Evolutionary conservation across 2,329 filamentous ascomycete species (phyloP), one percentile per base, ranked within the genome.

Genomic region (Fusarium setosum): DNA sequence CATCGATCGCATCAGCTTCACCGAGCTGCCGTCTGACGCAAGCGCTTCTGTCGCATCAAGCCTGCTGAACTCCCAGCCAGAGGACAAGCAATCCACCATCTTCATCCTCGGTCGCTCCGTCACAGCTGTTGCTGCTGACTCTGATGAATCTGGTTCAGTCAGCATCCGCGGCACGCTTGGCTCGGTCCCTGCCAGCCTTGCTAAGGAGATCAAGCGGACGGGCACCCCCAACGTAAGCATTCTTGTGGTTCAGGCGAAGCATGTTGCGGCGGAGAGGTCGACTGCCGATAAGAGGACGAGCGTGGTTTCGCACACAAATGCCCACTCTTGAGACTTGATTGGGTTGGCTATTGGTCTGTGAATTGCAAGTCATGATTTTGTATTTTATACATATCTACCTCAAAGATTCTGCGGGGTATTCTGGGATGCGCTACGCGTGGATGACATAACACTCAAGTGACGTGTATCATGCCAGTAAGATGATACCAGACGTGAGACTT

Each of bases 11-110:
- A 29, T 67, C 35, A 45, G 18, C 7, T 64, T 66, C 6, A 44
- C 56, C 11, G 61, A 60, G 10, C 49, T 72, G 8, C 48, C 63
- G 10, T 42, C 62, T 2, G 64, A 66, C 11, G 60, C 64, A 4
- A 41, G 67, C 11, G 23, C 26, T 1, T 52, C 51, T 4, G 23
- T 60, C 13, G 56, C 53, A 2, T 38, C 57, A 1, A 51, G 29
- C 5, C 57, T 63, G 4, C 29, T 63, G 2, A 23, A 29, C 7
- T 34, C 41, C 6, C 57, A 54, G 12, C 42, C 42, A 5, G 21
- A 45, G 24, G 29, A 63, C n/a, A 51, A 48, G 12, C 61, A 49
- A 2, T 50, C 52, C 2, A 61, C 53, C 17, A 61, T 59, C 3
- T 63, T 56, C n/a, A 45, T 63, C 2, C 37, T 63, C 2, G 61